Percentiles rank a stretch among this genome's conserved stretches.
phyloP scores from a whole-genome alignment of 108 stramenopile genomes.

The Asterionellopsis glacialis region DNA sequence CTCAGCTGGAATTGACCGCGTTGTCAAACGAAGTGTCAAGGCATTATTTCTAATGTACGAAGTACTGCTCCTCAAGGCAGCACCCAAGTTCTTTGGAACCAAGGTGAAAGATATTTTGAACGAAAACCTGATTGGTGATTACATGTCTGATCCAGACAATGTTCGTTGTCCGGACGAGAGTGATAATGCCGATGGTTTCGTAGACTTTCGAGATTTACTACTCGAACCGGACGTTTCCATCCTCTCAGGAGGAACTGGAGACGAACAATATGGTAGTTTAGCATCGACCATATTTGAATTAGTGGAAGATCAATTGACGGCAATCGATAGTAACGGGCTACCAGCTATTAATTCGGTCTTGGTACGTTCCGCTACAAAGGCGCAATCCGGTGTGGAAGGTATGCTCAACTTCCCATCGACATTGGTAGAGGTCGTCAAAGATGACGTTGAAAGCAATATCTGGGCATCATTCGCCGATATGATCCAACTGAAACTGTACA shows the following conservation, averaged over 20 bases:
- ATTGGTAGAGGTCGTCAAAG: background rate
- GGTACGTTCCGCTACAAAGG: slow-evolving; percentile 10
- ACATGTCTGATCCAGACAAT: background rate
- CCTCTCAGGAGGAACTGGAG: slow-evolving; percentile 1
- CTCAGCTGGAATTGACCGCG: slow-evolving; percentile 51
- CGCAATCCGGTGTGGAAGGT: slow-evolving; percentile 20
- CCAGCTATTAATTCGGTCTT: slow-evolving; percentile 17
- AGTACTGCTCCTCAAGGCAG: slow-evolving; percentile 16
- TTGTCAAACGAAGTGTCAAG: slow-evolving; percentile 36
- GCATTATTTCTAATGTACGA: slow-evolving; percentile 43
- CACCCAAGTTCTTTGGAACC: slow-evolving; percentile 8
- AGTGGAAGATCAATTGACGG: slow-evolving; percentile 29
- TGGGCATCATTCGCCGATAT: background rate
- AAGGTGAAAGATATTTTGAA: slow-evolving; percentile 20
- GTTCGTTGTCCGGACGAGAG: slow-evolving; percentile 10
- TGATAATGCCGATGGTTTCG: slow-evolving; percentile 3
- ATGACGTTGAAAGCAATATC: background rate
- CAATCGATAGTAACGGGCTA: slow-evolving; percentile 17
- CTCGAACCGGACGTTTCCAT: background rate
- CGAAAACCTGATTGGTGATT: background rate
- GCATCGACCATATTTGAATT: slow-evolving; percentile 24
- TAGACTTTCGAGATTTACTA: slow-evolving; percentile 69
- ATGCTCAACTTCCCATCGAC: slow-evolving; percentile 9
- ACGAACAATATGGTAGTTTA: slow-evolving; percentile 48
- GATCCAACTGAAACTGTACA: background rate